phyloP scores from a whole-genome alignment of 257 asterid species.

The Solanum bulbocastanum region DNA sequence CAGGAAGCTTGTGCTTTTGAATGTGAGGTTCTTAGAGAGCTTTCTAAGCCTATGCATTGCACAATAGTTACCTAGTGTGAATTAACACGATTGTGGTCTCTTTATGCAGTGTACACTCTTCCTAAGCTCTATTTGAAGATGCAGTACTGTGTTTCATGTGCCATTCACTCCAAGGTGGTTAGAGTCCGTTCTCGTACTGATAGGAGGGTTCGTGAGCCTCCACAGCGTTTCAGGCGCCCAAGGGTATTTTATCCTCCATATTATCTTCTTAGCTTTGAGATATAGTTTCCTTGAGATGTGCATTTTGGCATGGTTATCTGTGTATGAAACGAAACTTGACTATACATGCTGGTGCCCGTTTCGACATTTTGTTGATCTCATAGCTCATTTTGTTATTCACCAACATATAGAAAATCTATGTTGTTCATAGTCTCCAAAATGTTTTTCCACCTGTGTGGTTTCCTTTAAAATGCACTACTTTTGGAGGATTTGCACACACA shows the following conservation, averaged over 20 bases:
- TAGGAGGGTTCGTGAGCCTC: conserved; percentile 72
- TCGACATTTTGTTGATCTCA: not conserved
- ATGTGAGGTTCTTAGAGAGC: conserved; percentile 9
- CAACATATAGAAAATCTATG: not conserved
- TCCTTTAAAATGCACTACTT: not conserved
- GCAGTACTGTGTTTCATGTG: conserved; percentile 22
- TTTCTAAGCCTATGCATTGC: not conserved
- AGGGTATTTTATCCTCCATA: conserved; percentile 19
- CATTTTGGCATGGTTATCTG: not conserved
- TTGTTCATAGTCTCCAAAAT: not conserved
- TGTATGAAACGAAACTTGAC: not conserved
- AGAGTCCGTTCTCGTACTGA: conserved; percentile 56
- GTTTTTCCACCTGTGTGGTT: not conserved
- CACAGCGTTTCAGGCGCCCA: conserved; percentile 75
- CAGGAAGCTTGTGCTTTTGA: conserved; percentile 66
- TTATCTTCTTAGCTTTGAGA: not conserved
- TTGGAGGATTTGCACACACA: not conserved
- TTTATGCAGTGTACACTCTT: conserved; percentile 38
- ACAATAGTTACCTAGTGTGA: not conserved
- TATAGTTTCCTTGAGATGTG: not conserved
- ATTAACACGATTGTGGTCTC: not conserved
- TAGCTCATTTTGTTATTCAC: not conserved
- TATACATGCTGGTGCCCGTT: not conserved
- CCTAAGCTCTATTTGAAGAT: conserved; percentile 56
- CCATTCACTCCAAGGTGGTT: conserved; percentile 52